phyloP scores from a whole-genome alignment of 2,329 filamentous ascomycete species.

The Diplodia intermedia region DNA sequence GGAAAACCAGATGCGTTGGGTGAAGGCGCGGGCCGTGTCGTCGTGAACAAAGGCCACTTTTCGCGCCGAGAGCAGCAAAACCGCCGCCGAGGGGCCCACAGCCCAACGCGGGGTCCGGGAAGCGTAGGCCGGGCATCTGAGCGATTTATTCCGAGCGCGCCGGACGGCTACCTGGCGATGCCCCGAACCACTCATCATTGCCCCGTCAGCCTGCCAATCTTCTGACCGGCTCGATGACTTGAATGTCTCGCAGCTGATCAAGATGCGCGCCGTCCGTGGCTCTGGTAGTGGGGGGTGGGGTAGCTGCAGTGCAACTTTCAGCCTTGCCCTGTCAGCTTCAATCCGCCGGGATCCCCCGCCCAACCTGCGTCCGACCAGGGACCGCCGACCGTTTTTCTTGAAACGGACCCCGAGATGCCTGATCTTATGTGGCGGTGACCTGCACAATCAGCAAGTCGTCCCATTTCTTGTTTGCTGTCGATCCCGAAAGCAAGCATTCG shows the following conservation, averaged over 20 bases:
- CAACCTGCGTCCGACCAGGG: conserved; percentile 15
- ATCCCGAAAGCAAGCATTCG: not conserved
- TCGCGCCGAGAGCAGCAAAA: not conserved
- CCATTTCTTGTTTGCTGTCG: not conserved
- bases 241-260: conserved; percentile 11
- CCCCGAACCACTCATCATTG: no score
- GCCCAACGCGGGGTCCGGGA: not conserved
- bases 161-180: not conserved
- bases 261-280: not conserved
- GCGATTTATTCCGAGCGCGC: not conserved
- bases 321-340: not conserved
- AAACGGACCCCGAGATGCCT: not conserved
- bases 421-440: not conserved
- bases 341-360: not conserved
- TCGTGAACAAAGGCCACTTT: not conserved
- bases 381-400: no score
- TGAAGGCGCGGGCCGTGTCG: not conserved
- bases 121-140: not conserved
- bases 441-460: not conserved
- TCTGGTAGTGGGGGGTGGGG: not conserved
- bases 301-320: not conserved
- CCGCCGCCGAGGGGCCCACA: not conserved
- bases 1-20: not conserved
- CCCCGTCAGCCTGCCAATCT: not conserved
- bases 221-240: not conserved